Evolutionary conservation across 106 monocot genomes (phyloP).

Genomic region (Chionographis japonica): DNA sequence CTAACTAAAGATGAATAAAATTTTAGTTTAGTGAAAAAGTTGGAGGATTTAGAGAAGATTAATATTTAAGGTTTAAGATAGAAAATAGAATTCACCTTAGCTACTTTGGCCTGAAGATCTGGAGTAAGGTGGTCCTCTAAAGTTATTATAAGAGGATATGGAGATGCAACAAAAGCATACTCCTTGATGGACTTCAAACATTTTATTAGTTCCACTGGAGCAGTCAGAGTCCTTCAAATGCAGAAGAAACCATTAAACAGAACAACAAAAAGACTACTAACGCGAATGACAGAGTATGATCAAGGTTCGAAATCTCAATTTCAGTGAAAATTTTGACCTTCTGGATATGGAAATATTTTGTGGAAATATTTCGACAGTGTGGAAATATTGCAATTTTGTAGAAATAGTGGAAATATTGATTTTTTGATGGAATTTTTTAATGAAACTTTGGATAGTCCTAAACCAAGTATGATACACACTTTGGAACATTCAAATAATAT

Average conservation of each 20-base stretch:
- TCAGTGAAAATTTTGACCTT: no score
- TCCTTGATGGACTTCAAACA: slow-evolving; percentile 70
- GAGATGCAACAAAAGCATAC: slow-evolving; percentile 51
- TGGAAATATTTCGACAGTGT: no score
- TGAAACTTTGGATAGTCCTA: no score
- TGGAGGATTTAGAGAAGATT: not conserved
- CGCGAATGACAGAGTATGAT: no score
- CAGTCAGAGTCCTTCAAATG: slow-evolving; percentile 51
- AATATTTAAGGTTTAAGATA: not conserved
- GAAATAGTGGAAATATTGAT: no score
- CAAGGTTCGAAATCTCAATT: no score
- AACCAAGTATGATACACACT: no score
- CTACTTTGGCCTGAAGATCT: slow-evolving; percentile 73
- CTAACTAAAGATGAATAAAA: slow-evolving; percentile 37
- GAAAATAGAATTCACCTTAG: slow-evolving; percentile 34
- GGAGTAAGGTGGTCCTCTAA: slow-evolving; percentile 79
- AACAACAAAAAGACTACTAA: not conserved
- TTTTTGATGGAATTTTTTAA: no score
- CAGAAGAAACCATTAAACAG: not conserved
- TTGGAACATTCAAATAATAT: no score
- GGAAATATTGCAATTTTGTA: no score
- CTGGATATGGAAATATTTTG: no score
- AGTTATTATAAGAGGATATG: slow-evolving; percentile 62
- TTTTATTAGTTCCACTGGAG: slow-evolving; percentile 55
- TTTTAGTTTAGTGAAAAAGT: not conserved